Conservation (phyloP, 2,329 filamentous ascomycete genomes). For the Fusarium sp. region DNA sequence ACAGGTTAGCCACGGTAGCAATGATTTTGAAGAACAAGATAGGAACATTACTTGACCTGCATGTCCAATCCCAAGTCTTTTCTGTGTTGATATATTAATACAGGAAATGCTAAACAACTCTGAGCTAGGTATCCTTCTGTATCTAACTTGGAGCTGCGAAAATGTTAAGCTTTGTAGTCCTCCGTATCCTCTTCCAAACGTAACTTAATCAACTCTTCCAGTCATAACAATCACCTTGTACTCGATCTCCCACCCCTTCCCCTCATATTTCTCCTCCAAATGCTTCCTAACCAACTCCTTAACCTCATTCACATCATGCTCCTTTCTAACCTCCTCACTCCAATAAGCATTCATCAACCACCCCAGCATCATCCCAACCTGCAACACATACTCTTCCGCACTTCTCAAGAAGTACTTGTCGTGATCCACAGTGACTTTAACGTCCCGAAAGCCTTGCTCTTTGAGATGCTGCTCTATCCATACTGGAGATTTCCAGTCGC, state of each 20-base stretch:
- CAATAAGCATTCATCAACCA: conserved; percentile 54
- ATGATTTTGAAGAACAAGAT: too few relatives aligned
- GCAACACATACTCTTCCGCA: conserved; percentile 51
- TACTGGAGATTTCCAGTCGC: conserved; percentile 53
- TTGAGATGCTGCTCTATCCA: conserved; percentile 54
- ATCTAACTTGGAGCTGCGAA: fast-evolving
- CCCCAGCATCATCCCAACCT: conserved; percentile 54
- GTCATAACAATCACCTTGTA: conserved; percentile 43
- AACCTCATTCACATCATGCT: conserved; percentile 53
- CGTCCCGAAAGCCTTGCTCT: conserved; percentile 52
- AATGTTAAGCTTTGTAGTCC: not conserved
- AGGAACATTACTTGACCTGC: not conserved
- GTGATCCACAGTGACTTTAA: conserved; percentile 49
- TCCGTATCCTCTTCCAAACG: too few relatives aligned
- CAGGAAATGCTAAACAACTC: not conserved
- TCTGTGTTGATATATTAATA: not conserved
- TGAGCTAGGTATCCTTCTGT: not conserved
- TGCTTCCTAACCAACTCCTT: conserved; percentile 50
- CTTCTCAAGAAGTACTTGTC: conserved; percentile 45
- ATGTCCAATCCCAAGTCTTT: not conserved
- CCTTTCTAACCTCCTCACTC: conserved; percentile 53
- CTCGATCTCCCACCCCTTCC: conserved; percentile 43
- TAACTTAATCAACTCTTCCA: conserved; percentile 27
- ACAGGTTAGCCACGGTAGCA: not conserved
- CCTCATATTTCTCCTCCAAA: conserved; percentile 54